phyloP scores from a whole-genome alignment of 352 stramenopile species.

The Peronospora farinosa region DNA sequence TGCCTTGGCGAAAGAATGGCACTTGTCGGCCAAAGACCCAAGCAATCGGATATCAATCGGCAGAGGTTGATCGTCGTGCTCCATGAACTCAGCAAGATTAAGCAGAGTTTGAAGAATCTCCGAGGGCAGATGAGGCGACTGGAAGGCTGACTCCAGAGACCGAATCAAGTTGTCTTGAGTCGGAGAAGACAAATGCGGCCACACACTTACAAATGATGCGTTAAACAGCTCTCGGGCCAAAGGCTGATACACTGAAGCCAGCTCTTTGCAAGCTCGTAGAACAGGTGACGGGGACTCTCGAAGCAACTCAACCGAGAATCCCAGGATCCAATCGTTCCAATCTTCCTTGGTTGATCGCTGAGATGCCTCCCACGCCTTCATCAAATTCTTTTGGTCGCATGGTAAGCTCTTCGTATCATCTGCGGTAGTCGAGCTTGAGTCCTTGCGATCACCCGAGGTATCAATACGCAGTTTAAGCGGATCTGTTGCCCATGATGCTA shows the following conservation, averaged over 20 bases:
- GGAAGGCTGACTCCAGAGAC: slow-evolving; percentile 93
- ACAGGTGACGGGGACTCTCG: slow-evolving; percentile 94
- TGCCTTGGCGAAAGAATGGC: slow-evolving; percentile 97
- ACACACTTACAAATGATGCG: slow-evolving; percentile 98
- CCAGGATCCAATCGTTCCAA: slow-evolving; percentile 98
- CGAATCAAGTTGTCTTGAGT: slow-evolving; percentile 91
- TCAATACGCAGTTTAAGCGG: slow-evolving; percentile 47
- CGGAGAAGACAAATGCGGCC: slow-evolving; percentile 91
- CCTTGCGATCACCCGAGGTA: slow-evolving; percentile 30
- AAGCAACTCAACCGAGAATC: slow-evolving; percentile 95
- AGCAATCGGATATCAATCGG: slow-evolving; percentile 97
- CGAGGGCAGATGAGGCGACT: slow-evolving; percentile 87
- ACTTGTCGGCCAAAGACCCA: slow-evolving; percentile 94
- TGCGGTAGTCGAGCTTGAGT: slow-evolving; percentile 24
- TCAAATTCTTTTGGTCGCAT: slow-evolving; percentile 77
- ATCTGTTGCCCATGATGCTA: slow-evolving; percentile 77
- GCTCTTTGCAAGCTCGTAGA: slow-evolving; percentile 90
- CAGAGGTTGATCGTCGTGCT: slow-evolving; percentile 95
- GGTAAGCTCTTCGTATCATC: slow-evolving; percentile 76
- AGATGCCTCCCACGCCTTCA: slow-evolving; percentile 82
- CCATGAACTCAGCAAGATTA: slow-evolving; percentile 99
- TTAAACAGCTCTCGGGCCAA: slow-evolving; percentile 98
- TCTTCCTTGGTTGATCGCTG: slow-evolving; percentile 89
- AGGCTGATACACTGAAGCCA: slow-evolving; percentile 97
- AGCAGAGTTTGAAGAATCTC: slow-evolving; percentile 98